A percentile compares a stretch with the other conserved stretches of the same genome.
These are phyloP conservation scores for Lachnellula subtilissima DNA, from an alignment of 2,329 filamentous ascomycete species.

Conservation along the genomic window DNA sequence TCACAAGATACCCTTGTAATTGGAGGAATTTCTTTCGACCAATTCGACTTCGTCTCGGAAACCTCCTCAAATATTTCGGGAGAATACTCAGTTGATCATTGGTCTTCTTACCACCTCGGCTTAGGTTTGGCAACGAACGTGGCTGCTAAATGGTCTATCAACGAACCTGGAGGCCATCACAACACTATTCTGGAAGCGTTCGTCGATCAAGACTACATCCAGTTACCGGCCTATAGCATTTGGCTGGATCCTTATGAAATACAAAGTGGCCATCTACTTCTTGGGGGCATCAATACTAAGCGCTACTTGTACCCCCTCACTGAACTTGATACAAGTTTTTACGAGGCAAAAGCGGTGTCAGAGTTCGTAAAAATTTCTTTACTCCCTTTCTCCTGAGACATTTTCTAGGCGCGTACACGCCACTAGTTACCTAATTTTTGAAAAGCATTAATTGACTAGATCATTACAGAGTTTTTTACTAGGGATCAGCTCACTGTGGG, in stretches of 20 bases:
- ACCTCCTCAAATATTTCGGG: background rate
- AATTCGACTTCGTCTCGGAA: background rate
- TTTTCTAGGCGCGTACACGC: background rate
- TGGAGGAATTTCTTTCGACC: background rate
- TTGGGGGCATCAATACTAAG: background rate
- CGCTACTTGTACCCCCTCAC: background rate
- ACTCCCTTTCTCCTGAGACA: background rate
- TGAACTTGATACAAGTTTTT: background rate
- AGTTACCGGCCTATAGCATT: background rate
- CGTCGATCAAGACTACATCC: background rate
- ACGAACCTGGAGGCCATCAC: background rate
- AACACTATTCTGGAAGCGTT: background rate
- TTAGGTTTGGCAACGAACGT: background rate
- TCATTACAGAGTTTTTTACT: background rate
- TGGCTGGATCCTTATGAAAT: background rate
- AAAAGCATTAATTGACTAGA: background rate
- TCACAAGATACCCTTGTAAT: background rate
- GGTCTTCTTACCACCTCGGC: background rate
- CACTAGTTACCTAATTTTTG: background rate
- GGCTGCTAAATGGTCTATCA: background rate
- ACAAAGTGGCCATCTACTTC: background rate
- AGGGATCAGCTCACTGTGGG: background rate
- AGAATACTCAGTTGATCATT: background rate
- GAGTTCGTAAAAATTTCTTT: background rate
- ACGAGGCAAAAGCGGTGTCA: background rate